These are phyloP conservation scores for Fusarium napiforme DNA, from an alignment of 2,329 filamentous ascomycete genomes.

Conservation along the genomic window DNA sequence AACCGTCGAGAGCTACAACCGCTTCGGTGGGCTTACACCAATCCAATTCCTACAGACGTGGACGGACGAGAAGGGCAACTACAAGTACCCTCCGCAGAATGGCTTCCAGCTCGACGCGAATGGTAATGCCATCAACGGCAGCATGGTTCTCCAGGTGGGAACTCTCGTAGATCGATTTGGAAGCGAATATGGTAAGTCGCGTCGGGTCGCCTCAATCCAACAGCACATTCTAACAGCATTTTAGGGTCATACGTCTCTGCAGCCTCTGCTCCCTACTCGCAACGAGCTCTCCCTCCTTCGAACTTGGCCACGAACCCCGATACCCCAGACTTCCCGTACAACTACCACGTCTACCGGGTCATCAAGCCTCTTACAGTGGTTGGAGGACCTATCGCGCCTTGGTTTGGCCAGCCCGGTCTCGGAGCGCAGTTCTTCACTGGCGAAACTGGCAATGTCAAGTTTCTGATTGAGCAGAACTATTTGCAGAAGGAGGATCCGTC, in stretches of 20 bases:
- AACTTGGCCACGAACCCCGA: constrained; percentile 53
- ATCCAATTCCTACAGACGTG: constrained; percentile 53
- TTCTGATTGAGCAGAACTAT: constrained; percentile 32
- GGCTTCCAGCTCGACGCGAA: constrained; percentile 53
- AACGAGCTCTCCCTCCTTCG: constrained; percentile 58
- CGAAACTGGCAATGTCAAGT: constrained; percentile 40
- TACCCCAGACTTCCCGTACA: constrained; percentile 54
- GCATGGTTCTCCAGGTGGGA: constrained; percentile 53
- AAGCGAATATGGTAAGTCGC: constrained; percentile 52
- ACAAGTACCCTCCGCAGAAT: constrained; percentile 53
- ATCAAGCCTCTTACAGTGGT: constrained; percentile 52
- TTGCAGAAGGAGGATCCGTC: constrained; percentile 26
- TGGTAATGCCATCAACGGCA: constrained; percentile 53
- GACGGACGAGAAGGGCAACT: constrained; percentile 44
- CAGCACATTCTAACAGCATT: not conserved
- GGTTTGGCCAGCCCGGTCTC: constrained; percentile 62
- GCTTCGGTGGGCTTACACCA: constrained; percentile 54
- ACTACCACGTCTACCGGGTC: constrained; percentile 62
- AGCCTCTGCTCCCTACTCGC: constrained; percentile 58
- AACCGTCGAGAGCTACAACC: constrained; percentile 49
- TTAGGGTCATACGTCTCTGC: constrained; percentile 53
- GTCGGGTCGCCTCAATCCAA: not conserved
- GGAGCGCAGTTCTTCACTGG: constrained; percentile 50
- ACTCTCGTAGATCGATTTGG: constrained; percentile 62
- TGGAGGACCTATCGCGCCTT: constrained; percentile 59